Conservation (phyloP, 2,329 filamentous ascomycete species). For the Emergomyces africanus region DNA sequence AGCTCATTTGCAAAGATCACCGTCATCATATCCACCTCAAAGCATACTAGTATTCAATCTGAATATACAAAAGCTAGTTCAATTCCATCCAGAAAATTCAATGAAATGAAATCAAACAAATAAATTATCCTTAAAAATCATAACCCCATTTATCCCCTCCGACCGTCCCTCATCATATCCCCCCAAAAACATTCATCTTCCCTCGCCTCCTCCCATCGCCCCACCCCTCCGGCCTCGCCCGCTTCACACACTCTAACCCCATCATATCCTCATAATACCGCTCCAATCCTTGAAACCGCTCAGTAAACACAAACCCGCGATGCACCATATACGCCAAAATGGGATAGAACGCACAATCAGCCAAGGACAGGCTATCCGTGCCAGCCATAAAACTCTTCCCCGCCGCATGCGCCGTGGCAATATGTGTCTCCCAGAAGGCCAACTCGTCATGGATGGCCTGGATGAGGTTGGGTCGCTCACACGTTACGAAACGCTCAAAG, state of each 20-base stretch:
- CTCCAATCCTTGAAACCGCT: not conserved
- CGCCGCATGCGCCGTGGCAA: not conserved
- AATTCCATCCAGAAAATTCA: no score
- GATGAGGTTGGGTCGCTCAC: not conserved
- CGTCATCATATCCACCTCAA: not conserved
- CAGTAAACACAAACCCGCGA: conserved; percentile 1
- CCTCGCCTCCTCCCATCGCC: not conserved
- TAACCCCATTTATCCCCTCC: no score
- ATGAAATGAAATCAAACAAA: not conserved
- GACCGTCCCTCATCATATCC: not conserved
- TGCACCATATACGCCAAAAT: conserved; percentile 2
- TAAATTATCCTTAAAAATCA: not conserved
- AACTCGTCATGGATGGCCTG: not conserved
- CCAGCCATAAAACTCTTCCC: not conserved
- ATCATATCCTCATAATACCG: not conserved
- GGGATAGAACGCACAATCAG: conserved; percentile 2
- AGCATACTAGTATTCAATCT: no score
- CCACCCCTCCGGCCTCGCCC: conserved; percentile 1
- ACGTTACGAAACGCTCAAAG: not conserved
- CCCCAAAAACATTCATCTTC: not conserved
- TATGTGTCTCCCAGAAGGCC: not conserved
- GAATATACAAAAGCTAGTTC: no score
- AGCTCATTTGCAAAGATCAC: no score
- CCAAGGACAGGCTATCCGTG: not conserved
- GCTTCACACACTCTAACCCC: not conserved